These are phyloP conservation scores for Quercus tomentella DNA, from an alignment of 331 rosid species.

Conservation along the genomic window DNA sequence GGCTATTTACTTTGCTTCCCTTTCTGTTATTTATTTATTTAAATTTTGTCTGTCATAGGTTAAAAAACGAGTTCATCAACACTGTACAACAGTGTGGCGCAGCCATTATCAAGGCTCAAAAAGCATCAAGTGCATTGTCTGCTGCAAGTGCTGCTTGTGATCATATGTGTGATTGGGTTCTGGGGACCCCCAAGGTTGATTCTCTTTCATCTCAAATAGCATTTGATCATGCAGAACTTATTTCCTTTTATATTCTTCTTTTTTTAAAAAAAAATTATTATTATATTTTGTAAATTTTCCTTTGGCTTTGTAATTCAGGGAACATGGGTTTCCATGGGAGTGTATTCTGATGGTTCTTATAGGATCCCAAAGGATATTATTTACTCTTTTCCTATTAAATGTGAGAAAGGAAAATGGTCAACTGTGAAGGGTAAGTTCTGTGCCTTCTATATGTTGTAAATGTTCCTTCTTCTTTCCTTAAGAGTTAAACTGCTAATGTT, in stretches of 20 bases:
- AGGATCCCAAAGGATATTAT: too few species aligned
- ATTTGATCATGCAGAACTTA: neutral
- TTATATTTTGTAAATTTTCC: too few species aligned
- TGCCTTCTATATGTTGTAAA: neutral
- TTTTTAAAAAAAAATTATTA: too few species aligned
- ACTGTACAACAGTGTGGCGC: conserved; percentile 88
- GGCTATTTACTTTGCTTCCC: neutral
- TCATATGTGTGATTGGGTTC: conserved; percentile 88
- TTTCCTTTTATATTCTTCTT: neutral
- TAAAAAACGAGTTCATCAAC: conserved; percentile 66
- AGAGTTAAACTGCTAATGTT: too few species aligned
- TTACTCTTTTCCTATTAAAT: conserved; percentile 89
- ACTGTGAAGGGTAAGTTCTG: conserved; percentile 63
- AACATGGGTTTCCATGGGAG: too few species aligned
- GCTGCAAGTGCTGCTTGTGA: conserved; percentile 96
- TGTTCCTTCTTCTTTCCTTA: neutral
- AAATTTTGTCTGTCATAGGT: conserved; percentile 32
- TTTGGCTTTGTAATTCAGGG: too few species aligned
- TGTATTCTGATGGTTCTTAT: too few species aligned
- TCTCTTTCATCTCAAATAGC: neutral
- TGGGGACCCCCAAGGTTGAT: conserved; percentile 88
- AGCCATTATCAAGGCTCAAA: conserved; percentile 80
- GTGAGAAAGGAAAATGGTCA: conserved; percentile 87
- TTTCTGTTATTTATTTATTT: neutral
- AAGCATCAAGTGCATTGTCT: conserved; percentile 80